These are phyloP conservation scores for Sarcodon sp. DNA, from an alignment of 768 basidiomycete genomes.

Conservation along the genomic window DNA sequence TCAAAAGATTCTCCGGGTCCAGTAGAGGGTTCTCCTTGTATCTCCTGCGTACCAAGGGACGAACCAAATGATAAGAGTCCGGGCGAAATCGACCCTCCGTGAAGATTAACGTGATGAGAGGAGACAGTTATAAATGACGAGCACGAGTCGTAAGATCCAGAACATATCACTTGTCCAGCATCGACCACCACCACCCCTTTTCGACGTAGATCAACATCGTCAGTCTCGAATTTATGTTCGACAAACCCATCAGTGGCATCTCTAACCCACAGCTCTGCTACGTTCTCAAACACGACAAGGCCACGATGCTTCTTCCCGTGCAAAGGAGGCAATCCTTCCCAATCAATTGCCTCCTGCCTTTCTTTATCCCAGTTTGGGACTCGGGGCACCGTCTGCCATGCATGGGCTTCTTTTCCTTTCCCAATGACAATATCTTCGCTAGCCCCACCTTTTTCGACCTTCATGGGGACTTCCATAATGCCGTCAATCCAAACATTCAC, in stretches of 20 bases:
- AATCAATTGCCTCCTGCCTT: conserved; percentile 41
- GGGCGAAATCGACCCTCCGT: conserved; percentile 58
- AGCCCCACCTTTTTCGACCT: conserved; percentile 14
- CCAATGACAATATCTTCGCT: conserved; percentile 7
- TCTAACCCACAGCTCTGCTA: conserved; percentile 22
- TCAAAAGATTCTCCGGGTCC: conserved; percentile 54
- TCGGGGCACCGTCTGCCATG: conserved; percentile 28
- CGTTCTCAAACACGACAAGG: conserved; percentile 53
- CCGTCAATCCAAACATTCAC: conserved; percentile 75
- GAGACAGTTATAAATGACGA: conserved; percentile 33
- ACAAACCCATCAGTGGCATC: conserved; percentile 16
- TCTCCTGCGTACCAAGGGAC: conserved; percentile 58
- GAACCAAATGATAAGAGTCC: conserved; percentile 64
- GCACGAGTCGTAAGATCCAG: conserved; percentile 9
- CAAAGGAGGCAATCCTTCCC: conserved; percentile 71
- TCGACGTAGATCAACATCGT: conserved; percentile 4
- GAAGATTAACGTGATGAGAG: conserved; percentile 37
- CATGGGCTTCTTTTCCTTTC: conserved; percentile 11
- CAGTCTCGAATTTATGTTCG: conserved; percentile 22
- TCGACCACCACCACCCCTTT: conserved; percentile 21
- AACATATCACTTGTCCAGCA: conserved; percentile 27
- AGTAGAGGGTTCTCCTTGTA: conserved; percentile 54
- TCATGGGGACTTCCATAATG: conserved; percentile 43
- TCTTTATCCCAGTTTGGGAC: conserved; percentile 67
- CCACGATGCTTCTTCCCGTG: conserved; percentile 23